These are phyloP conservation scores for Fragaria ananassa DNA, from an alignment of 306 rosid species.

Conservation along the genomic window DNA sequence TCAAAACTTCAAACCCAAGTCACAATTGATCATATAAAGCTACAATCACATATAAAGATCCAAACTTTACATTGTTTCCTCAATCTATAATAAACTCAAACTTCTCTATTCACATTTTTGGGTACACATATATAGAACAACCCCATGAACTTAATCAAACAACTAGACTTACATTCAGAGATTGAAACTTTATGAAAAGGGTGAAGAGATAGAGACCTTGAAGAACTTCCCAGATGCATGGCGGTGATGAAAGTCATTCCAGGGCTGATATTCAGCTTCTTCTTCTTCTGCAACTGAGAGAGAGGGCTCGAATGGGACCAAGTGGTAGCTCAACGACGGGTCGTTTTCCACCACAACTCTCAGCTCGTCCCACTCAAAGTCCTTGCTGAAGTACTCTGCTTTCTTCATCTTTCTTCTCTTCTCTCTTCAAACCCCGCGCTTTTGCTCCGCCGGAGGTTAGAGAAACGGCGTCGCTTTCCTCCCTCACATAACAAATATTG, in stretches of 20 bases:
- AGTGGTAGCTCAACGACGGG: slow-evolving; percentile 51
- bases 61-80: neutral
- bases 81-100: neutral
- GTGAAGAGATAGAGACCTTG: slow-evolving; percentile 43
- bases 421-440: neutral
- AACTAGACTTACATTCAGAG: neutral
- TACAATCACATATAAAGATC: neutral
- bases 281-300: slow-evolving; percentile 1
- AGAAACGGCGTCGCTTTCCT: neutral
- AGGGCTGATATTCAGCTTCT: slow-evolving; percentile 52
- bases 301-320: slow-evolving; percentile 40
- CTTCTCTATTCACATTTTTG: neutral
- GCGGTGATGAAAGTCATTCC: slow-evolving; percentile 77
- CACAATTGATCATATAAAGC: neutral
- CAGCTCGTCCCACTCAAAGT: slow-evolving; percentile 82
- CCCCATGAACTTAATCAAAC: neutral
- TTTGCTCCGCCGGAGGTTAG: neutral
- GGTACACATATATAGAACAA: neutral
- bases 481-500: neutral
- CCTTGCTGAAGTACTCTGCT: slow-evolving; percentile 61
- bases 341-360: slow-evolving; percentile 55
- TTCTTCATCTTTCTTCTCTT: slow-evolving; percentile 9
- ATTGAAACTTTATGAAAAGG: neutral
- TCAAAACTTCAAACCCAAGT: neutral
- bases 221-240: slow-evolving; percentile 91